Evolutionary conservation across 805 yeast genomes (phyloP).

Genomic region (Komagataella pastoris): DNA sequence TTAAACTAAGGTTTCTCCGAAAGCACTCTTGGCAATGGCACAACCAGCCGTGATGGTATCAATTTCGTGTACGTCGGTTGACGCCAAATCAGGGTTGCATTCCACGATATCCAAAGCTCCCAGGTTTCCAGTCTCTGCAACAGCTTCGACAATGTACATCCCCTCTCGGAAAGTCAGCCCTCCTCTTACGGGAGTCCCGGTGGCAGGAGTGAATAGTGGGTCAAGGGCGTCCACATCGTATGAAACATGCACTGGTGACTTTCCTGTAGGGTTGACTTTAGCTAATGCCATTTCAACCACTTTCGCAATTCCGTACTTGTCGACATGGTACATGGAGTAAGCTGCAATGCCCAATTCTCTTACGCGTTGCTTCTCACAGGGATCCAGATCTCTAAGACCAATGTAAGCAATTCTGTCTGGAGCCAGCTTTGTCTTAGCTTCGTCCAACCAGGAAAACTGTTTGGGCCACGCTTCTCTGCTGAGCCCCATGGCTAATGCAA

Average conservation of each 20-base stretch:
- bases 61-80: conserved; percentile 59
- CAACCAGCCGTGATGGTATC: conserved; percentile 87
- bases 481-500: conserved; percentile 78
- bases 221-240: conserved; percentile 97
- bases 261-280: conserved; percentile 57
- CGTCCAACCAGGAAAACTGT: conserved; percentile 54
- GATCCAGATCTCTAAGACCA: conserved; percentile 89
- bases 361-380: conserved; percentile 67
- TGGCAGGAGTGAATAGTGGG: conserved; percentile 88
- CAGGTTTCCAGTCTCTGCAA: conserved; percentile 82
- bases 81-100: conserved; percentile 81
- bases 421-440: conserved; percentile 37
- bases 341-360: conserved; percentile 66
- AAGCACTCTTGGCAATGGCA: conserved; percentile 84
- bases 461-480: conserved; percentile 57
- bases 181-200: conserved; percentile 97
- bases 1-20: conserved; percentile 78
- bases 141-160: conserved; percentile 79
- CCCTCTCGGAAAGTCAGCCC: conserved; percentile 94
- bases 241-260: conserved; percentile 71
- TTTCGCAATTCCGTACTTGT: conserved; percentile 81
- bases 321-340: conserved; percentile 91
- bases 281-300: conserved; percentile 88
- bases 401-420: conserved; percentile 75
- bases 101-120: conserved; percentile 88